Evolutionary conservation across 2,329 filamentous ascomycete genomes (phyloP).

Genomic region (Ceratocystis ficicola): DNA sequence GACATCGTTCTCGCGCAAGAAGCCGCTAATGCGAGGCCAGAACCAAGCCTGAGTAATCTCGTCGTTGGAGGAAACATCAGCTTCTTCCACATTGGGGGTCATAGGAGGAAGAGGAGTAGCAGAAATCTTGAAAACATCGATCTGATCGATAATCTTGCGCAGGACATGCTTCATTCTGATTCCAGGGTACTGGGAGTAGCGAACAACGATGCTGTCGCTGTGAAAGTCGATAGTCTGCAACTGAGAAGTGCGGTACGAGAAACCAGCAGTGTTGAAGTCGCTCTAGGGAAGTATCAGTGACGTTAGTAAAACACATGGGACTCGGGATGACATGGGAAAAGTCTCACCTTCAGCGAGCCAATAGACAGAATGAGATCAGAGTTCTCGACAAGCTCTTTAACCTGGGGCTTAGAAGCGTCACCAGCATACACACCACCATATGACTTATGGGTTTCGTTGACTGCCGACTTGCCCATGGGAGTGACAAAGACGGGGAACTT

Average conservation of each 20-base stretch:
- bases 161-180: constrained; percentile 70
- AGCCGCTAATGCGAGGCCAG: constrained; percentile 65
- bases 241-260: constrained; percentile 65
- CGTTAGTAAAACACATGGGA: background rate
- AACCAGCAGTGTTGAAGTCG: constrained; percentile 74
- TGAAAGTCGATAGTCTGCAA: constrained; percentile 73
- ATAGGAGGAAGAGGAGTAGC: constrained; percentile 31
- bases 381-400: constrained; percentile 51
- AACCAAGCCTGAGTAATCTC: constrained; percentile 59
- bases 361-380: constrained; percentile 61
- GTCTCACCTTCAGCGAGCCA: constrained; percentile 44
- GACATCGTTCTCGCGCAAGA: constrained; percentile 60
- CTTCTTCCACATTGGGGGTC: constrained; percentile 33
- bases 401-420: constrained; percentile 54
- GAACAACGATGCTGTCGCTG: constrained; percentile 57
- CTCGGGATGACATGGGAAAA: background rate
- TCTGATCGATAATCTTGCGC: constrained; percentile 50
- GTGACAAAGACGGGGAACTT: constrained; percentile 73
- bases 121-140: constrained; percentile 47
- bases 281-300: constrained; percentile 34
- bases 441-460: constrained; percentile 62
- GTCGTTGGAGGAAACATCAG: constrained; percentile 33
- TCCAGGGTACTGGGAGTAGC: constrained; percentile 66
- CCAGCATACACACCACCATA: constrained; percentile 80
- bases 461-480: constrained; percentile 77